Evolutionary conservation across 2,329 filamentous ascomycete genomes (phyloP).

Genomic region (Clonostachys rhizophaga): DNA sequence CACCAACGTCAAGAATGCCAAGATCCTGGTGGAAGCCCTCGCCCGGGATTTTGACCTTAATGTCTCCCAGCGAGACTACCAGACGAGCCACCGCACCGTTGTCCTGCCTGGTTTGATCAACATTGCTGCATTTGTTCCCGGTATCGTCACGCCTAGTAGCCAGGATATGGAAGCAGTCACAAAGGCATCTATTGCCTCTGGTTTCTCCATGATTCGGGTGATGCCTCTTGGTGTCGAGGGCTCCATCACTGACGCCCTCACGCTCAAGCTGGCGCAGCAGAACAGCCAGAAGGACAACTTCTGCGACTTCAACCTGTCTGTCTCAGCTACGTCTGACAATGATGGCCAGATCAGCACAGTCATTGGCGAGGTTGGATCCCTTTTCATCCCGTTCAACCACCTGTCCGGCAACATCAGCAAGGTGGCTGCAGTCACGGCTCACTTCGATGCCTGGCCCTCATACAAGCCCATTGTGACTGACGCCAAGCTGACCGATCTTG

Average conservation of each 20-base stretch:
- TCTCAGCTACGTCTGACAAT: slow-evolving; percentile 69
- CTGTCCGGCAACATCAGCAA: slow-evolving; percentile 80
- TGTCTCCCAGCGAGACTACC: slow-evolving; percentile 80
- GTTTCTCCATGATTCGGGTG: slow-evolving; percentile 76
- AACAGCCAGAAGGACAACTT: slow-evolving; percentile 64
- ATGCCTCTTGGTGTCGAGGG: slow-evolving; percentile 72
- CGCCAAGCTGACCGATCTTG: slow-evolving; percentile 74
- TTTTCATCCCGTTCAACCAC: slow-evolving; percentile 81
- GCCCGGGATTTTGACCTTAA: slow-evolving; percentile 83
- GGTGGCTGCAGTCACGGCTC: slow-evolving; percentile 72
- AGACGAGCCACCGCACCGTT: slow-evolving; percentile 79
- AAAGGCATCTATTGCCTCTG: slow-evolving; percentile 68
- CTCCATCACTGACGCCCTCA: slow-evolving; percentile 67
- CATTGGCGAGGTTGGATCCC: slow-evolving; percentile 68
- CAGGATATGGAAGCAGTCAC: slow-evolving; percentile 66
- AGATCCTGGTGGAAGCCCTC: slow-evolving; percentile 92
- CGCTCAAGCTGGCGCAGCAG: slow-evolving; percentile 67
- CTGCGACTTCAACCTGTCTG: slow-evolving; percentile 78
- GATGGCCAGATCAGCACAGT: slow-evolving; percentile 70
- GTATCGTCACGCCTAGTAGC: slow-evolving; percentile 59
- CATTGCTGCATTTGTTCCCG: slow-evolving; percentile 75
- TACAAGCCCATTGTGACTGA: slow-evolving; percentile 80
- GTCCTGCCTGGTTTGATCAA: slow-evolving; percentile 73
- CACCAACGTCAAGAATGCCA: slow-evolving; percentile 98
- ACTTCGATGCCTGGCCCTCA: slow-evolving; percentile 73